phyloP scores from a whole-genome alignment of 192 early-diverging fungal species.

The Mortierella alpina region DNA sequence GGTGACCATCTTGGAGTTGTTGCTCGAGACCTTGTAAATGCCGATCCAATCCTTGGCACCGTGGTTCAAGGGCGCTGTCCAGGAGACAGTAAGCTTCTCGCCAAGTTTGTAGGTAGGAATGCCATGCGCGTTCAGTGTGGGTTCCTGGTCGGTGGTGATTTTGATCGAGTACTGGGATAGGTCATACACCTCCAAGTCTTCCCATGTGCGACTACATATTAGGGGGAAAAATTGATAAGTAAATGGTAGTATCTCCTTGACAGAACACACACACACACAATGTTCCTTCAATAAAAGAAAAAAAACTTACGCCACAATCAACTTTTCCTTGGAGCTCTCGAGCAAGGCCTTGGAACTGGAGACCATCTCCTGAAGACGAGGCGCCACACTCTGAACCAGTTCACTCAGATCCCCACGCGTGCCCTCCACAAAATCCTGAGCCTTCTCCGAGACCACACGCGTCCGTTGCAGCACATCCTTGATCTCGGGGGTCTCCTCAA shows the following conservation, averaged over 20 bases:
- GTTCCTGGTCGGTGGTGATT: constrained; percentile 14
- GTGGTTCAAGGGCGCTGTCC: constrained; percentile 82
- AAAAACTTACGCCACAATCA: constrained; percentile 50
- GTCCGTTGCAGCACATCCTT: constrained; percentile 66
- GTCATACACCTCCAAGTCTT: constrained; percentile 58
- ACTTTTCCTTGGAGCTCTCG: constrained; percentile 49
- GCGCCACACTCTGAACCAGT: constrained; percentile 65
- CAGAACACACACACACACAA: background rate
- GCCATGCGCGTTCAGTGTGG: constrained; percentile 19
- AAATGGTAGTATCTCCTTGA: background rate
- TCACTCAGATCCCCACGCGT: constrained; percentile 60
- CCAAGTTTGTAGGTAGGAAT: constrained; percentile 74
- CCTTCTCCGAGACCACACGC: constrained; percentile 62
- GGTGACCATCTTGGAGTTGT: constrained; percentile 81
- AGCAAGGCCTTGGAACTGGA: constrained; percentile 57
- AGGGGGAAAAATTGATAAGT: background rate
- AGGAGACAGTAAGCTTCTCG: constrained; percentile 76
- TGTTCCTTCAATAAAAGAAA: background rate
- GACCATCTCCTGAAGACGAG: constrained; percentile 61
- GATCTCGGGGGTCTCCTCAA: constrained; percentile 66
- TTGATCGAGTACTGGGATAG: constrained; percentile 56
- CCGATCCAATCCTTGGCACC: constrained; percentile 92
- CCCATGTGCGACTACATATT: constrained; percentile 44
- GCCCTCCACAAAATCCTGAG: constrained; percentile 75
- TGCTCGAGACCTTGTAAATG: constrained; percentile 82